Evolutionary conservation across 2,329 filamentous ascomycete genomes (phyloP), one percentile per base, ranked within the genome.

Genomic region (Trichoderma koningiopsis): DNA sequence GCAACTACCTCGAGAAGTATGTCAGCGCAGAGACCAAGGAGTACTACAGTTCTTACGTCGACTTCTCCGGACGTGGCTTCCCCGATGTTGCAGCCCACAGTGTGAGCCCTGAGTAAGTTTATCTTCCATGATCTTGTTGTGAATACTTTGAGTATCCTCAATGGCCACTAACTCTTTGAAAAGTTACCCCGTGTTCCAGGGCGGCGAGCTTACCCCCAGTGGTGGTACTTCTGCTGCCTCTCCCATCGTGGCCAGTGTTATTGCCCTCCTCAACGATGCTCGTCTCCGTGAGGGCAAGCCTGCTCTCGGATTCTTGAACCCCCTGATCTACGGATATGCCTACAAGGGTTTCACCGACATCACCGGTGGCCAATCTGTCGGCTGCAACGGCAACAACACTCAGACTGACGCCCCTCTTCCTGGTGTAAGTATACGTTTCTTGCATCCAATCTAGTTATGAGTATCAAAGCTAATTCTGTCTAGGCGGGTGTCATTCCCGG

Each of bases 91-190:
- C 81, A 14, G 83, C 81, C 7, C 72, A 74, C 56, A 74, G 72
- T 10, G 82, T 92, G 29, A 85, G 89, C 1, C 86, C 86, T 8
- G 86, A 88, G 72, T 91, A 89, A 68, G 72, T 78, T 10, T 79
- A 35, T 52, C 29, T 1, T 19, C 5, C 14, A 3, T 16, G 10
- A 4, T n/a, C 40, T n/a, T n/a, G 8, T 43, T 5, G 5, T 19
- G 6, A 43, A 43, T 4, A 35, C 33, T 35, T 35, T 14, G 8
- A 2, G 29, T n/a, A 3, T 14, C 14, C 13, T 29, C 5, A 19
- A 14, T 19, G 10, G 7, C 4, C 29, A 27, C 55, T 67, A 13
- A 67, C 8, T 8, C 3, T 13, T 19, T n/a, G 19, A 29, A 55
- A 14, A 67, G 63, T 29, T 67, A 67, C 29, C 53, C 55, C 1